Evolutionary conservation across 257 asterid genomes (phyloP).

Genomic region (Solanum bulbocastanum): DNA sequence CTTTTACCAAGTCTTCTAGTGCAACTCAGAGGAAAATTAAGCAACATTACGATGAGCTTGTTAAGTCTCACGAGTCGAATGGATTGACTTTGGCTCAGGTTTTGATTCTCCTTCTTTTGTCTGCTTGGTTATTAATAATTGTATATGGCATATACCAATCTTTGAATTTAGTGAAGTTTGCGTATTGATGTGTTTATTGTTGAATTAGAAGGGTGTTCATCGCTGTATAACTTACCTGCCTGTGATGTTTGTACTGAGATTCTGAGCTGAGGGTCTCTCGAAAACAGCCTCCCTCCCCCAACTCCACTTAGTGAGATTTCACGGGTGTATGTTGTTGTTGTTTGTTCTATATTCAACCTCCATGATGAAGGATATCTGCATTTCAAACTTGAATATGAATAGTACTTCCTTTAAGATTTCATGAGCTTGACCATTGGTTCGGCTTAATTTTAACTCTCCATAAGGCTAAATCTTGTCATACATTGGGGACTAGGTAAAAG

Average conservation of each 20-base stretch:
- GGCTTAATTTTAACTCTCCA: neutral
- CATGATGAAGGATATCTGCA: neutral
- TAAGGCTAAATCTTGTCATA: neutral
- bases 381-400: neutral
- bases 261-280: neutral
- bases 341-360: neutral
- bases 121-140: neutral
- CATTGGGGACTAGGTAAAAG: neutral
- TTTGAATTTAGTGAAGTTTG: neutral
- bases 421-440: neutral
- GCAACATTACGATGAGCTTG: slow-evolving; percentile 69
- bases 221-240: neutral
- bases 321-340: neutral
- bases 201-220: neutral
- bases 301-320: neutral
- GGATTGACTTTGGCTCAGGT: slow-evolving; percentile 73
- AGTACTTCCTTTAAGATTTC: neutral
- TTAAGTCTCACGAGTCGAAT: slow-evolving; percentile 61
- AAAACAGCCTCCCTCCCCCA: neutral
- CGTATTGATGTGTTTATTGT: neutral
- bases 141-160: neutral
- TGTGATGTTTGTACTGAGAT: neutral
- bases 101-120: neutral
- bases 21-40: slow-evolving; percentile 77
- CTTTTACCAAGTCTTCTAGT: slow-evolving; percentile 57